Base-by-base conservation (phyloP, 345 rosid species). In the Raphanus sativus region DNA sequence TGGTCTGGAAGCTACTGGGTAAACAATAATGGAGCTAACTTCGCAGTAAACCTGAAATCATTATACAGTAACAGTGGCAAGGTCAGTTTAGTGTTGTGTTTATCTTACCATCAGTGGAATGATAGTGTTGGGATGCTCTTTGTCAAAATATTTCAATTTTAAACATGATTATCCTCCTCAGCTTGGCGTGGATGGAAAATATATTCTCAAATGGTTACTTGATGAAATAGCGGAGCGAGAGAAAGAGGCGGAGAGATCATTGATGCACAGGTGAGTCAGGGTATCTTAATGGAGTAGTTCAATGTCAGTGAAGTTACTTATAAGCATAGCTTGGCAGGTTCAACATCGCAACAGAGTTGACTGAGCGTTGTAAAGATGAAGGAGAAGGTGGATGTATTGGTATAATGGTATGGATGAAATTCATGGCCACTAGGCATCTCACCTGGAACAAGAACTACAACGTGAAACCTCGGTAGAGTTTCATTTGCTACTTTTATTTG, bases 361-460 rank as follows among this genome's bases (percentile, higher is more conserved):
- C 73, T 4, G 83, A 80, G 52, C 76, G 76, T 33, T 70, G 83
- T 42, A 88, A 86, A 85, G 75, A 85, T 86, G 87, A 86, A 55
- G 97, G 96, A 24, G 86, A 86, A 67, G 73, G 85, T 82, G 98
- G 97, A 75, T 75, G 92, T 64, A 89, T 93, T 8, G 98, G 90
- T 73, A 87, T 95, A 75, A 88, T 95, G 85, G 99, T 89, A 38
- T 95, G 99, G 99, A 89, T 92, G 97, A 90, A 96, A 85, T 95
- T 89, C 84, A 95, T 92, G 99, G 98, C 99, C 58, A 88, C 97
- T 11, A 89, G 99, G 78, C 96, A 95, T 85, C 98, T 95, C 62
- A 87, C 87, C 81, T 92, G 99, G 99, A 95, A 95, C 76, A 95
- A 91, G 86, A 91, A 92, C 84, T 95, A 95, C 84, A 95, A 95